phyloP scores from a whole-genome alignment of 352 stramenopile genomes.

The Globisporangium nunn region DNA sequence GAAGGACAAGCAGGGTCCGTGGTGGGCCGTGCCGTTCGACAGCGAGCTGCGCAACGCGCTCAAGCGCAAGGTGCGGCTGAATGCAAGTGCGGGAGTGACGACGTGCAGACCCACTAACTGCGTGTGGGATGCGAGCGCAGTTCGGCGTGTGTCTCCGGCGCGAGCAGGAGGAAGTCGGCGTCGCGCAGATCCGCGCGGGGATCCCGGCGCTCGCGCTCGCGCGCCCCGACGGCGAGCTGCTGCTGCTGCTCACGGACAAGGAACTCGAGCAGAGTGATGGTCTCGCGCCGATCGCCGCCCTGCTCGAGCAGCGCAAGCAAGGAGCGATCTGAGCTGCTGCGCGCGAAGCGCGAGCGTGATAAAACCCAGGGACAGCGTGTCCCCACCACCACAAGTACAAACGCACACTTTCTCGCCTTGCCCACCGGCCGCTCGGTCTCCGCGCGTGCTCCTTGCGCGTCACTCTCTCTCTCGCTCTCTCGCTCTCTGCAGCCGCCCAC shows the following conservation, averaged over 20 bases:
- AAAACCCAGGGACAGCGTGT: no score
- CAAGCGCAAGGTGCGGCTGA: constrained; percentile 54
- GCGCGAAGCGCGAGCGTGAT: no score
- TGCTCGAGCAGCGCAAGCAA: not conserved
- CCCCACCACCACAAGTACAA: no score
- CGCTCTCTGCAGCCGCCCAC: not conserved
- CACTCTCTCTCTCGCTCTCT: not conserved
- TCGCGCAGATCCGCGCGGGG: constrained; percentile 16
- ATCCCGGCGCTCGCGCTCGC: constrained; percentile 23
- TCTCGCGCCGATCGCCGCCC: constrained; percentile 3
- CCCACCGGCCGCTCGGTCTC: no score
- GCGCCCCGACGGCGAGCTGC: constrained; percentile 9
- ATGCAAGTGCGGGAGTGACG: not conserved
- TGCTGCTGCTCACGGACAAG: constrained; percentile 12
- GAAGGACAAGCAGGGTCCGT: constrained; percentile 60
- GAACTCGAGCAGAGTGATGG: constrained; percentile 9
- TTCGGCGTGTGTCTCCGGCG: constrained; percentile 69
- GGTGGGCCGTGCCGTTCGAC: constrained; percentile 75
- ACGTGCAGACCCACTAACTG: not conserved
- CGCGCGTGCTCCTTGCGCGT: no score
- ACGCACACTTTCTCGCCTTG: no score
- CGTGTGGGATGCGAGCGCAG: constrained; percentile 5
- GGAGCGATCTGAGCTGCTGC: no score
- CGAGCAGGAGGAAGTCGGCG: constrained; percentile 34
- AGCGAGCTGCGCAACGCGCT: constrained; percentile 50